Evolutionary conservation across 2,329 filamentous ascomycete species (phyloP).

Genomic region (Xylariaceae sp.): DNA sequence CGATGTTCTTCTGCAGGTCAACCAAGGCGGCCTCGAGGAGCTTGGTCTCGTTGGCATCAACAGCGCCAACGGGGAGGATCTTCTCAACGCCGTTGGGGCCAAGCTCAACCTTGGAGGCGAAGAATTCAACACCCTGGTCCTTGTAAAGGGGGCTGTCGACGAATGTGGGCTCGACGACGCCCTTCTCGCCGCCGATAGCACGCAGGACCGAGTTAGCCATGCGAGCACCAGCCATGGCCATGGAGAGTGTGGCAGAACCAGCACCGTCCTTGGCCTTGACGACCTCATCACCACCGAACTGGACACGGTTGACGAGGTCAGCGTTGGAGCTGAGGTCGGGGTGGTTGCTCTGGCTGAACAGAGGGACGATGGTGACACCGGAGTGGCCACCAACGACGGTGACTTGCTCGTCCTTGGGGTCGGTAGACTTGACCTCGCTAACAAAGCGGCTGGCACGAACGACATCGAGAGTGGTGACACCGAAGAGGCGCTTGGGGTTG

Average conservation of each 20-base stretch:
- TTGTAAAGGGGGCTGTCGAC: slow-evolving; percentile 97
- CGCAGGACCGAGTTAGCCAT: slow-evolving; percentile 89
- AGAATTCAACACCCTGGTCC: slow-evolving; percentile 97
- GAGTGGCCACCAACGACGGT: slow-evolving; percentile 96
- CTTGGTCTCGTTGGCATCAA: slow-evolving; percentile 83
- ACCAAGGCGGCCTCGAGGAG: slow-evolving; percentile 79
- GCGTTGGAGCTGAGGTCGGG: slow-evolving; percentile 73
- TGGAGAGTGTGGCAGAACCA: slow-evolving; percentile 94
- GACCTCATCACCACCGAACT: slow-evolving; percentile 98
- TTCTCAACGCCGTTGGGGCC: slow-evolving; percentile 94
- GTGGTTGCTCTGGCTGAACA: slow-evolving; percentile 92
- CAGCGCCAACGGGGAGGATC: slow-evolving; percentile 80
- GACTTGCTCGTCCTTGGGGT: slow-evolving; percentile 91
- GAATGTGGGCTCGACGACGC: slow-evolving; percentile 91
- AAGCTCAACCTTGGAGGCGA: slow-evolving; percentile 91
- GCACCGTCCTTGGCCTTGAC: slow-evolving; percentile 98
- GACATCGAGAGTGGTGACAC: slow-evolving; percentile 98
- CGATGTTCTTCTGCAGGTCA: slow-evolving; percentile 92
- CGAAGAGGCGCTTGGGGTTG: slow-evolving; percentile 98
- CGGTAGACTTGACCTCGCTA: slow-evolving; percentile 83
- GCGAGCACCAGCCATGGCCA: slow-evolving; percentile 89
- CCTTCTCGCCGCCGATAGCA: slow-evolving; percentile 88
- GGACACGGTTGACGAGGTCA: slow-evolving; percentile 85
- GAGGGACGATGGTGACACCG: slow-evolving; percentile 95
- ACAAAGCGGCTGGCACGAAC: slow-evolving; percentile 98